Conservation (phyloP, 768 basidiomycete species). For the Russula sp. region DNA sequence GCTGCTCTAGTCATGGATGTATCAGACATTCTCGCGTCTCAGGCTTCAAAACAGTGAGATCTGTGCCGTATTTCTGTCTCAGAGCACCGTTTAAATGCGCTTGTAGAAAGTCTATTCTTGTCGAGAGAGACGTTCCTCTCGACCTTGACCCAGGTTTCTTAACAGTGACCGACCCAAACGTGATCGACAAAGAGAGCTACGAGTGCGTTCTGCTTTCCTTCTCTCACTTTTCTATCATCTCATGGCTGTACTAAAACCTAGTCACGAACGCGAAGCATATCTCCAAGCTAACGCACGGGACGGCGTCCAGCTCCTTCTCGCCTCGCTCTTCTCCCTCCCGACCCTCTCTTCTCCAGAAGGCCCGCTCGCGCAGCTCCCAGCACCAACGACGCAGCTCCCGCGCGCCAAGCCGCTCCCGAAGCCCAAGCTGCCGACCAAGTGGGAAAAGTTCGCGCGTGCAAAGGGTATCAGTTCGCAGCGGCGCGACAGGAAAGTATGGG, state of each 20-base stretch:
- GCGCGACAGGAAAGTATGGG: constrained; percentile 81
- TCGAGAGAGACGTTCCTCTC: constrained; percentile 76
- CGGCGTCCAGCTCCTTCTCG: constrained; percentile 75
- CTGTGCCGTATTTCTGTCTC: not conserved
- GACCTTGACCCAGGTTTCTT: constrained; percentile 80
- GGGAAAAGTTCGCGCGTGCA: constrained; percentile 91
- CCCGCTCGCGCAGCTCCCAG: constrained; percentile 75
- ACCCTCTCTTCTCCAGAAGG: constrained; percentile 71
- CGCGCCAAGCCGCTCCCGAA: constrained; percentile 91
- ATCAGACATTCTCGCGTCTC: constrained; percentile 22
- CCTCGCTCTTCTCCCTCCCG: constrained; percentile 77
- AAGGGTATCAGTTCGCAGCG: constrained; percentile 86
- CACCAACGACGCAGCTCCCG: constrained; percentile 71
- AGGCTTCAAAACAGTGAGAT: constrained; percentile 22
- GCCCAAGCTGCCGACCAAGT: constrained; percentile 89
- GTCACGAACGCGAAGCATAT: constrained; percentile 73
- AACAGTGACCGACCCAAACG: constrained; percentile 81
- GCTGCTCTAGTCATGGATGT: constrained; percentile 17
- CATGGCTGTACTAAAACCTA: constrained; percentile 28
- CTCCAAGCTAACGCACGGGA: constrained; percentile 75
- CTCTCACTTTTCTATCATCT: not conserved
- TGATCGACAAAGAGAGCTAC: constrained; percentile 81
- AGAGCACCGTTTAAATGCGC: not conserved
- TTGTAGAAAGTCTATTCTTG: constrained; percentile 56
- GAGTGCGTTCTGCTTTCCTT: constrained; percentile 41